Conservation (phyloP, 768 basidiomycete species). For the Suillus cothurnatus region DNA sequence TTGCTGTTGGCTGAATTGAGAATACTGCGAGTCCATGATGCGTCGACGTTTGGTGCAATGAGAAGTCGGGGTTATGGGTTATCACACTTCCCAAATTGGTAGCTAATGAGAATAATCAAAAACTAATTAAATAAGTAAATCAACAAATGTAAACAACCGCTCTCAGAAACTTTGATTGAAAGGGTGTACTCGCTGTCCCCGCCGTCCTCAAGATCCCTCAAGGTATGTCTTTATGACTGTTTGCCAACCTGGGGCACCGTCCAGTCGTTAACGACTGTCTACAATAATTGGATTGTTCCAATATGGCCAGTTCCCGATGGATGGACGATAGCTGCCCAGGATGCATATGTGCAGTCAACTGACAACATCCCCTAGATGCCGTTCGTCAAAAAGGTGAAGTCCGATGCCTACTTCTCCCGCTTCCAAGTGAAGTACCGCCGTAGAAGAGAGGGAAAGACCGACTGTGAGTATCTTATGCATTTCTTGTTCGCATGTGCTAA, state of each 20-base stretch:
- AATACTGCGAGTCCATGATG: slow-evolving; percentile 40
- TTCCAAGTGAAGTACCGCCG: slow-evolving; percentile 99
- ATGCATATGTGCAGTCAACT: slow-evolving; percentile 28
- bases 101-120: slow-evolving; percentile 10
- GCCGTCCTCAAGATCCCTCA: slow-evolving; percentile 37
- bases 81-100: not conserved
- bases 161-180: slow-evolving; percentile 15
- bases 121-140: slow-evolving; percentile 17
- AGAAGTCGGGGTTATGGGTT: slow-evolving; percentile 3
- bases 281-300: not conserved
- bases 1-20: slow-evolving; percentile 54
- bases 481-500: slow-evolving; percentile 12
- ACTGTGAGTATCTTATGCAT: slow-evolving; percentile 60
- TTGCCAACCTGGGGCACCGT: not conserved
- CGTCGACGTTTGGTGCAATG: not conserved
- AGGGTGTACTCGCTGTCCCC: slow-evolving; percentile 28
- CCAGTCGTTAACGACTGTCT: not conserved
- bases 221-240: slow-evolving; percentile 35
- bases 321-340: slow-evolving; percentile 28
- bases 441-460: slow-evolving; percentile 97
- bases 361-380: slow-evolving; percentile 63
- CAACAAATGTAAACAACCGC: slow-evolving; percentile 32
- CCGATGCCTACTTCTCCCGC: slow-evolving; percentile 95
- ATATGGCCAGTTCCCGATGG: slow-evolving; percentile 24
- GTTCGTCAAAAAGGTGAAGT: slow-evolving; percentile 97